phyloP scores from a whole-genome alignment of 768 basidiomycete species.

The Mrakia gelida region DNA sequence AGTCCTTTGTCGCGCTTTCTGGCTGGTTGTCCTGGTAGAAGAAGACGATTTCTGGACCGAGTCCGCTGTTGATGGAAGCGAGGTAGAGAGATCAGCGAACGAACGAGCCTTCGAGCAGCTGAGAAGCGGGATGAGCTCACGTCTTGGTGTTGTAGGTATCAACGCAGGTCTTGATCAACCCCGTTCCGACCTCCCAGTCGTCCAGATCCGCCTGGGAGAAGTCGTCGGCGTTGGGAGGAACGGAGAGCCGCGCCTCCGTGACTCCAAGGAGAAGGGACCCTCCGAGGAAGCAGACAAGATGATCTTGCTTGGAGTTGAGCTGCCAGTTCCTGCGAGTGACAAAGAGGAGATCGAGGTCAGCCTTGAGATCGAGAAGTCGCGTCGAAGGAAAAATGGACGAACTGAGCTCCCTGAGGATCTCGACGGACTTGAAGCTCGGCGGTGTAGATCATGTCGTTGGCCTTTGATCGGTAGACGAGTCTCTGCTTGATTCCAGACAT shows the following conservation, averaged over 20 bases:
- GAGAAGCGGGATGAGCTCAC: slow-evolving; percentile 28
- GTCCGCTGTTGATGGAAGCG: slow-evolving; percentile 53
- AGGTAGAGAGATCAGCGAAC: slow-evolving; percentile 52
- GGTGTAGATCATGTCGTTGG: slow-evolving; percentile 66
- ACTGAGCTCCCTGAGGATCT: slow-evolving; percentile 18
- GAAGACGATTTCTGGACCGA: slow-evolving; percentile 84
- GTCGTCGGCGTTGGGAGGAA: slow-evolving; percentile 63
- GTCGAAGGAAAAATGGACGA: not conserved
- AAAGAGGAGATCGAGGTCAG: not conserved
- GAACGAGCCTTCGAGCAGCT: not conserved
- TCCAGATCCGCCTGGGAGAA: slow-evolving; percentile 61
- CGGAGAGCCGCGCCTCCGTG: slow-evolving; percentile 54
- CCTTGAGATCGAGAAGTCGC: not conserved
- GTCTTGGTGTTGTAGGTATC: slow-evolving; percentile 50
- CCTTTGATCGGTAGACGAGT: slow-evolving; percentile 62
- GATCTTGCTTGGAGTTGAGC: slow-evolving; percentile 83
- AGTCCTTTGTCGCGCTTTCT: slow-evolving; percentile 57
- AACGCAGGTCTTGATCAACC: slow-evolving; percentile 83
- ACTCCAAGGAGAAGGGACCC: slow-evolving; percentile 89
- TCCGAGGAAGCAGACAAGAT: slow-evolving; percentile 90
- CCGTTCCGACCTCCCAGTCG: slow-evolving; percentile 77
- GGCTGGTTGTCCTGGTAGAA: slow-evolving; percentile 65
- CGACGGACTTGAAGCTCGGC: slow-evolving; percentile 70
- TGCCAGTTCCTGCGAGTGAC: slow-evolving; percentile 55
- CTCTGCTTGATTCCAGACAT: slow-evolving; percentile 74